A percentile compares a stretch with the other conserved stretches of the same genome.
Conservation (phyloP, 2,329 filamentous ascomycete genomes). For the Arthrobotrys pseudoclavata region DNA sequence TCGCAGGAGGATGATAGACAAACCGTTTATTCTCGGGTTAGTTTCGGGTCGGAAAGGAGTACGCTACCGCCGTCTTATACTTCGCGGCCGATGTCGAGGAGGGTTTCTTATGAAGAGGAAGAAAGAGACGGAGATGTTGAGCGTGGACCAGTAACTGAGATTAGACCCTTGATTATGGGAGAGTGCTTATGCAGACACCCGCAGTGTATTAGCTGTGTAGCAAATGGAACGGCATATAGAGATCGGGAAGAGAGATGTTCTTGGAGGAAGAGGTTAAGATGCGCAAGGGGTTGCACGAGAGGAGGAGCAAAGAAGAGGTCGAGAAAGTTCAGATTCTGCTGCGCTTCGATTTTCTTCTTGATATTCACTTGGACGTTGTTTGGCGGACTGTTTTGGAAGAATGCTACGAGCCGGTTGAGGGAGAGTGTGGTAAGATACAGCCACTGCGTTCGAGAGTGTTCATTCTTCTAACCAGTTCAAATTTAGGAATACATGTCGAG, state of each 20-base stretch:
- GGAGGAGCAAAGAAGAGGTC: slow-evolving; percentile 39
- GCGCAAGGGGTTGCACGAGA: slow-evolving; percentile 46
- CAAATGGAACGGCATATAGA: slow-evolving; percentile 38
- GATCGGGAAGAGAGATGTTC: slow-evolving; percentile 16
- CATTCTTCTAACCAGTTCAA: neutral
- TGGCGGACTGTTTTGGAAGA: slow-evolving; percentile 47
- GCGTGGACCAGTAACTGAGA: slow-evolving; percentile 10
- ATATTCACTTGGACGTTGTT: slow-evolving; percentile 53
- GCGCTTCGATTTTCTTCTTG: slow-evolving; percentile 37
- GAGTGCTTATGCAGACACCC: slow-evolving; percentile 53
- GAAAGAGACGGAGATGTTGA: slow-evolving; percentile 12
- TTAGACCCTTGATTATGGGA: slow-evolving; percentile 39
- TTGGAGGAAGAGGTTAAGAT: slow-evolving; percentile 41
- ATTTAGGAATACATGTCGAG: slow-evolving; percentile 38
- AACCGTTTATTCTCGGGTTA: slow-evolving; percentile 52
- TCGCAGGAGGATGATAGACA: slow-evolving; percentile 53
- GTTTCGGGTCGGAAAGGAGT: slow-evolving; percentile 57
- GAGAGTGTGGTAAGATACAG: slow-evolving; percentile 40
- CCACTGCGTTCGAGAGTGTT: neutral
- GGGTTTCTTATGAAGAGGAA: slow-evolving; percentile 52
- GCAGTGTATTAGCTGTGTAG: slow-evolving; percentile 55
- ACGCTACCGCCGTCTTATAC: slow-evolving; percentile 57
- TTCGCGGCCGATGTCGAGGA: slow-evolving; percentile 39
- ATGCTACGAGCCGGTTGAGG: slow-evolving; percentile 27
- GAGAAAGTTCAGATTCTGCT: slow-evolving; percentile 58